Percentiles rank a stretch among this genome's conserved stretches.
These are phyloP conservation scores for Babesia caballi DNA, from an alignment of 169 alveolate species.

Conservation along the genomic window DNA sequence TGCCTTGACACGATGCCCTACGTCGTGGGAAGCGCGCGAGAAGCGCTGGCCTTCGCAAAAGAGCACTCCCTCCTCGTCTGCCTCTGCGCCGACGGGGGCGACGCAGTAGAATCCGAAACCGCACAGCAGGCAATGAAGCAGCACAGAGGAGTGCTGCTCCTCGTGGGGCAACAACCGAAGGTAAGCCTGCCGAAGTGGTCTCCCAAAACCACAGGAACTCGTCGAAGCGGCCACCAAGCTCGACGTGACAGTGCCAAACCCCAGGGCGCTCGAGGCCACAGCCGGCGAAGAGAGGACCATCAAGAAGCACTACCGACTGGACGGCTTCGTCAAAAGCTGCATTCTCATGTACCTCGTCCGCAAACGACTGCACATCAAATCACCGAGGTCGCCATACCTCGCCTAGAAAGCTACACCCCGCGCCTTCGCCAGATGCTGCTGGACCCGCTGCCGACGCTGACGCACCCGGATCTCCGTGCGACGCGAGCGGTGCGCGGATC, in stretches of 20 bases:
- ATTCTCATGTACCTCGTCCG: constrained; percentile 39
- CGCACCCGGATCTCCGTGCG: constrained; percentile 30
- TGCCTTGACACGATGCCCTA: constrained; percentile 61
- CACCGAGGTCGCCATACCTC: constrained; percentile 38
- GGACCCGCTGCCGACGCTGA: constrained; percentile 26
- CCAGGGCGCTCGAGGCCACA: neutral
- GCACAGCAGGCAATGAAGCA: constrained; percentile 2
- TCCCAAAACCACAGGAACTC: constrained; percentile 27
- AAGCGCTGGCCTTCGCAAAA: constrained; percentile 47
- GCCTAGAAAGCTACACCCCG: constrained; percentile 6
- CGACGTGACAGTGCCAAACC: constrained; percentile 5
- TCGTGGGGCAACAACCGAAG: constrained; percentile 50
- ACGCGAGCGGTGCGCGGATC: constrained; percentile 11
- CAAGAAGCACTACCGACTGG: neutral
- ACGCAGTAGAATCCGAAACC: constrained; percentile 25
- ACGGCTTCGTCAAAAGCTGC: constrained; percentile 18
- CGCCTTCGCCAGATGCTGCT: constrained; percentile 36
- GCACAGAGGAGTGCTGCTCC: constrained; percentile 53
- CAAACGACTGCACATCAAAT: constrained; percentile 4
- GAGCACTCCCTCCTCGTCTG: constrained; percentile 42
- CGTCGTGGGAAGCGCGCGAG: constrained; percentile 31
- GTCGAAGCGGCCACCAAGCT: constrained; percentile 29
- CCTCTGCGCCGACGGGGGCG: constrained; percentile 29
- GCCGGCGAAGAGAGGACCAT: neutral
- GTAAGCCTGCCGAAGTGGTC: neutral